Evolutionary conservation across 495 filamentous ascomycete genomes (phyloP), one percentile per base, ranked within the genome.

Genomic region (Tuber borchii): DNA sequence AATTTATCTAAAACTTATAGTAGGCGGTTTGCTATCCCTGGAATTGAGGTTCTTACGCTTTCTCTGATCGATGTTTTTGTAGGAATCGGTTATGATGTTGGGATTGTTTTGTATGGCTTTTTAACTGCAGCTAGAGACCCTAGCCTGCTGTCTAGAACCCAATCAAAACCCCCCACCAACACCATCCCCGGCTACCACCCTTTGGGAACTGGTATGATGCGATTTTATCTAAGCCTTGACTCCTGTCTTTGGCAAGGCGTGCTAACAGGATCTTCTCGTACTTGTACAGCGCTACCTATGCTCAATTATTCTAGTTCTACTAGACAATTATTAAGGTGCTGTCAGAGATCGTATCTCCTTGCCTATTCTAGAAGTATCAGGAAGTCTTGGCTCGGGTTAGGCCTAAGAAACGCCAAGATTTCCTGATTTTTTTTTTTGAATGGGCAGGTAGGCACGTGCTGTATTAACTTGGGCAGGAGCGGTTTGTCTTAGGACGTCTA

Each of bases 141-240:
- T 4, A 4, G 39, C 5, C 39, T 40, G 2, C 39, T 40, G 39
- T 19, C 40, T 78, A 44, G 74, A 37, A 44, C 75, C 70, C 70
- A 40, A 43, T 34, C 51, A 70, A 61, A 79, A 31, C 44, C 74
- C 46, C 65, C 39, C 39, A 40, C 39, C 39, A 40, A 40, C 39
- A 40, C 39, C 39, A 40, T 40, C 39, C 37, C 39, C 39, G 39
- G 5, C 2, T 51, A 20, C 45, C 17, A 46, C 45, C 45, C 45
- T 0, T 3, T 5, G 45, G 10, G 19, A 20, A 20, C 45, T 0
- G 2, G 17, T 0, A 46, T 17, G 45, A 17, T 7, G 10, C 8
- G 7, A n/a, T 20, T n/a, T n/a, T 8, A n/a, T 10, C 48, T 20
- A n/a, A 51, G 10, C 6, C 22, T 10, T n/a, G 22, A n/a, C n/a